phyloP scores from a whole-genome alignment of 2,329 filamentous ascomycete genomes.

The Coleophoma crateriformis region DNA sequence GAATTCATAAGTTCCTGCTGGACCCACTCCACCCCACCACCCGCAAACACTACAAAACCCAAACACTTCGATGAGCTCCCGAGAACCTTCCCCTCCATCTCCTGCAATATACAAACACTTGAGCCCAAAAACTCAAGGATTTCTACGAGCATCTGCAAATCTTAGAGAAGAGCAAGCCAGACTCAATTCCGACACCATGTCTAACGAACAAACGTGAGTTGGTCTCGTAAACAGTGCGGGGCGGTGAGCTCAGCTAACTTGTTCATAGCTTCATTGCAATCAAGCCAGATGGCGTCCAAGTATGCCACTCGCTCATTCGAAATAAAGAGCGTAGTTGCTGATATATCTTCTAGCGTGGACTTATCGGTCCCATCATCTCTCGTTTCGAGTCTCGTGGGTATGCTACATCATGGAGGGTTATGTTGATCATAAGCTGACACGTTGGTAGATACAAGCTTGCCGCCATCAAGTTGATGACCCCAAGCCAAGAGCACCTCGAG shows the following conservation, averaged over 20 bases:
- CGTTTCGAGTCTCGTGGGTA: conserved; percentile 97
- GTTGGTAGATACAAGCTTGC: conserved; percentile 84
- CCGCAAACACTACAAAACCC: background rate
- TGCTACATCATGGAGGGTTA: conserved; percentile 27
- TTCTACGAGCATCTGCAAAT: conserved; percentile 29
- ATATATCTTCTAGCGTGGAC: conserved; percentile 67
- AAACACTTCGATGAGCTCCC: background rate
- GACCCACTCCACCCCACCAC: background rate
- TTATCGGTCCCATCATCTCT: conserved; percentile 94
- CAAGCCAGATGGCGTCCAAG: conserved; percentile 99
- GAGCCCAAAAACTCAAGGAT: conserved; percentile 35
- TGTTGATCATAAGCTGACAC: conserved; percentile 2
- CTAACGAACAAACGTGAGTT: conserved; percentile 78
- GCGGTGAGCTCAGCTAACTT: conserved; percentile 24
- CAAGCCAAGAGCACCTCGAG: conserved; percentile 94
- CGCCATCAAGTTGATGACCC: conserved; percentile 91
- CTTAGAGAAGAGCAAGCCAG: conserved; percentile 25
- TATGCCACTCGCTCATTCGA: conserved; percentile 38
- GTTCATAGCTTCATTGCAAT: conserved; percentile 91
- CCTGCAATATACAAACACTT: conserved; percentile 1
- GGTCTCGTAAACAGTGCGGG: background rate
- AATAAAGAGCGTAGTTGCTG: conserved; percentile 4
- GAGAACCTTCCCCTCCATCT: conserved; percentile 10
- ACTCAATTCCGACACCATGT: conserved; percentile 50
- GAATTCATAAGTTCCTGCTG: background rate